phyloP scores from a whole-genome alignment of 2,329 filamentous ascomycete species.

The Cladorrhinum sp. region DNA sequence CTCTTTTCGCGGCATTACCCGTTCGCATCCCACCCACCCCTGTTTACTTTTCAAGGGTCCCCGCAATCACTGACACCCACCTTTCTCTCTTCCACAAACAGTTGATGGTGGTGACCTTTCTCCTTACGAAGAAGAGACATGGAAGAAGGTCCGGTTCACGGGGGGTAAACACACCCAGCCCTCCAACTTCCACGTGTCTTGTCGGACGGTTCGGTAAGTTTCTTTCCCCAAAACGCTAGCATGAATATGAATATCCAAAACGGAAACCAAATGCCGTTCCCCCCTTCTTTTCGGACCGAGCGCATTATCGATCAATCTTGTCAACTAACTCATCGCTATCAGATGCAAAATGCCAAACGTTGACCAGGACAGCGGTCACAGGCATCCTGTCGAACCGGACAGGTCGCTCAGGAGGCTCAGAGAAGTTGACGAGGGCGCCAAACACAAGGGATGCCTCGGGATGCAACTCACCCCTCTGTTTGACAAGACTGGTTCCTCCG shows the following conservation, averaged over 20 bases:
- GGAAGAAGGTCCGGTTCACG: conserved; percentile 59
- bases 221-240: not conserved
- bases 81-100: conserved; percentile 6
- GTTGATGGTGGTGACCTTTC: conserved; percentile 17
- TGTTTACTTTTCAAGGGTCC: not conserved
- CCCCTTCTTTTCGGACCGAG: not conserved
- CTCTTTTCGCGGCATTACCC: not conserved
- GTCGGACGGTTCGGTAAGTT: conserved; percentile 60
- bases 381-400: conserved; percentile 55
- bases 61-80: conserved; percentile 15
- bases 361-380: conserved; percentile 57
- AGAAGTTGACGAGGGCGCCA: conserved; percentile 58
- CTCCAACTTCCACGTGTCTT: conserved; percentile 53
- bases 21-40: not conserved
- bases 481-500: conserved; percentile 30
- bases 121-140: conserved; percentile 67
- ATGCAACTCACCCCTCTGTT: conserved; percentile 63
- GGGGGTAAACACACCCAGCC: conserved; percentile 44
- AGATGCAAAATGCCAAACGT: conserved; percentile 71
- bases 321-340: not conserved
- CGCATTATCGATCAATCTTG: not conserved
- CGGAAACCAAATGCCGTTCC: too few species aligned
- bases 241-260: not conserved
- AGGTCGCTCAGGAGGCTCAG: conserved; percentile 56
- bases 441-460: conserved; percentile 56